Percentiles rank a stretch among this genome's conserved stretches.
These are phyloP conservation scores for Saccharata proteae DNA, from an alignment of 2,329 filamentous ascomycete species.

Conservation along the genomic window DNA sequence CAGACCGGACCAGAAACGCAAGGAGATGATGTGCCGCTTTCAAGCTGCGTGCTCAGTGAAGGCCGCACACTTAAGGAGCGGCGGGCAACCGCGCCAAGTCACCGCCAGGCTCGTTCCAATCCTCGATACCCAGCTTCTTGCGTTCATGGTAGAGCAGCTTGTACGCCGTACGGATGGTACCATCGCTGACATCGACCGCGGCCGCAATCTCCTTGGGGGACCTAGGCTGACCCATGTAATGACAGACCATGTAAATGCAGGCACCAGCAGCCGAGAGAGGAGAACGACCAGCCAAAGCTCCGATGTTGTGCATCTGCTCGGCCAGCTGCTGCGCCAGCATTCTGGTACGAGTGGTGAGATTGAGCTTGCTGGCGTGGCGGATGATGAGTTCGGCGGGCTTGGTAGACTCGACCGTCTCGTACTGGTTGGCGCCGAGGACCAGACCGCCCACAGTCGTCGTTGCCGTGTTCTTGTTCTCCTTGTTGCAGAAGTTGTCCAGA, in stretches of 20 bases:
- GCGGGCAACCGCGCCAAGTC: too few species aligned
- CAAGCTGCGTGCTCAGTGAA: too few species aligned
- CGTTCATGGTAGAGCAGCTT: slow-evolving; percentile 69
- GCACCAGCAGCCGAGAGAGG: slow-evolving; percentile 88
- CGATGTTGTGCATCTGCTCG: slow-evolving; percentile 61
- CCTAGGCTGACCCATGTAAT: slow-evolving; percentile 68
- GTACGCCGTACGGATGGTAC: slow-evolving; percentile 93
- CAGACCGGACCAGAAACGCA: too few species aligned
- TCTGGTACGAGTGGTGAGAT: slow-evolving; percentile 61
- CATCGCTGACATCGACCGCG: slow-evolving; percentile 85
- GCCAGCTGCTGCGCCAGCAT: slow-evolving; percentile 72
- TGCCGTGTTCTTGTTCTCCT: slow-evolving; percentile 32
- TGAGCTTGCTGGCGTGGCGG: slow-evolving; percentile 79
- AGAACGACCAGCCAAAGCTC: slow-evolving; percentile 80
- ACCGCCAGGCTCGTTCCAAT: too few species aligned
- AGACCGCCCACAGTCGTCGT: slow-evolving; percentile 20
- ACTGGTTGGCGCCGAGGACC: slow-evolving; percentile 42
- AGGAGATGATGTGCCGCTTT: too few species aligned
- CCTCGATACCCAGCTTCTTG: slow-evolving; percentile 58
- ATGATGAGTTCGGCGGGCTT: slow-evolving; percentile 74
- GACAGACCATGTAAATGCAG: slow-evolving; percentile 91
- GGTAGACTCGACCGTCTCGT: slow-evolving; percentile 64
- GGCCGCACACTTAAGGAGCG: too few species aligned
- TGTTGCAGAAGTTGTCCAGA: slow-evolving; percentile 76
- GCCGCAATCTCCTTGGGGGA: slow-evolving; percentile 75